These are phyloP conservation scores for Sporothrix dimorphospora DNA, from an alignment of 2,329 filamentous ascomycete species.

Conservation along the genomic window DNA sequence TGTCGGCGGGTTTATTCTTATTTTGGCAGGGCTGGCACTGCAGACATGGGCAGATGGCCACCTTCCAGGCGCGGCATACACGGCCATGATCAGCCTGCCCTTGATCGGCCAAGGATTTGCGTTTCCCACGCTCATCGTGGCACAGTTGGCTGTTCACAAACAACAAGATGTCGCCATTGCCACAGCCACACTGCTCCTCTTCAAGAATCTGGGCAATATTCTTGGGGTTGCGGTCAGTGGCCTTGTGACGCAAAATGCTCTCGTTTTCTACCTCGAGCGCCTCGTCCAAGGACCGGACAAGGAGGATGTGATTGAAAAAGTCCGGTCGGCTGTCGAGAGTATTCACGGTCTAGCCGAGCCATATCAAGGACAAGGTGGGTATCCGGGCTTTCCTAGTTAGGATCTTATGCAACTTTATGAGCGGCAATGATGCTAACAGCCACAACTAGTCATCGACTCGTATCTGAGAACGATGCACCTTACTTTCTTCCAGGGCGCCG, in stretches of 20 bases:
- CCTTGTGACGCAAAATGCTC: neutral
- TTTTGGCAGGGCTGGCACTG: neutral
- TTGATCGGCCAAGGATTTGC: neutral
- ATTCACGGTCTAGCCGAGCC: neutral
- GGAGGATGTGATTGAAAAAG: neutral
- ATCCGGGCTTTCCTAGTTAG: too few species aligned
- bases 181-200: neutral
- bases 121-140: neutral
- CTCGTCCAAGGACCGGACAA: neutral
- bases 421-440: too few species aligned
- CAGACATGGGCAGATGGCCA: neutral
- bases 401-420: too few species aligned
- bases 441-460: too few species aligned
- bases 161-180: neutral
- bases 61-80: neutral
- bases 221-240: neutral
- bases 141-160: neutral
- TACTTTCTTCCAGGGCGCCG: too few species aligned
- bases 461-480: too few species aligned
- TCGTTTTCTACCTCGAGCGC: neutral
- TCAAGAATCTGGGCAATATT: neutral
- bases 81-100: neutral
- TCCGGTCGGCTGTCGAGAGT: neutral
- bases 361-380: neutral
- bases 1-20: neutral